Base-by-base conservation (phyloP, 2,329 filamentous ascomycete genomes). In the Cryphonectria japonica region DNA sequence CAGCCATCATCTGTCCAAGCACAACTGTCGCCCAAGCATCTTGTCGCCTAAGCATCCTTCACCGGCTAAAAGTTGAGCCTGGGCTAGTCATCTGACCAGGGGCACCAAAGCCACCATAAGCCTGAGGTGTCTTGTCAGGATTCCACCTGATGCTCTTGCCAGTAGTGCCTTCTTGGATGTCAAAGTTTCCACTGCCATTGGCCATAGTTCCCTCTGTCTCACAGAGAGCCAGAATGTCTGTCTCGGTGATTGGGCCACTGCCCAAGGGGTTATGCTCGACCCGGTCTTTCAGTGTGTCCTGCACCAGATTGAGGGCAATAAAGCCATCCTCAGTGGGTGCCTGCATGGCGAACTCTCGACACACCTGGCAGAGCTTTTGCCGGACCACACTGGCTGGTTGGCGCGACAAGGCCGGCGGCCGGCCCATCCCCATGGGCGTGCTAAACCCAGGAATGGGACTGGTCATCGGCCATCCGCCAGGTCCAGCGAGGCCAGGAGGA, bases 101-200 rank as follows among this genome's bases (percentile, higher is more conserved):
- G 8, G 86, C 86, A 62, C 87, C 87, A 1, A 88, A 81, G 7
- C 82, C 81, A 76, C 83, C 78, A 74, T 80, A 46, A 52, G 63
- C 41, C 78, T 73, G 80, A 72, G 79, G 82, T 66, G 80, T 79
- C 22, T 80, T 77, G 66, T 81, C 80, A 16, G 81, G 77, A 29
- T 82, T 80, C 81, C 87, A 90, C 22, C 87, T 84, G 67, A 91
- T 85, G 8, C 76, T 78, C 70, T 81, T 80, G n/a, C 80, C 81
- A 39, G 76, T 74, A 0, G 77, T 83, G 65, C 89, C 87, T 54
- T 86, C 85, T 72, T 86, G 87, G 73, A 92, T 86, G 46, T 92
- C 89, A 77, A 99, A 97, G 37, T 88, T 91, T n/a, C 96, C 96
- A 61, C 95, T 95, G 62, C 96, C 96, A 76, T 98, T 98, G 71